Evolutionary conservation across 257 asterid species (phyloP), one percentile per base, ranked within the genome.

Genomic region (Coffea eugenioides): DNA sequence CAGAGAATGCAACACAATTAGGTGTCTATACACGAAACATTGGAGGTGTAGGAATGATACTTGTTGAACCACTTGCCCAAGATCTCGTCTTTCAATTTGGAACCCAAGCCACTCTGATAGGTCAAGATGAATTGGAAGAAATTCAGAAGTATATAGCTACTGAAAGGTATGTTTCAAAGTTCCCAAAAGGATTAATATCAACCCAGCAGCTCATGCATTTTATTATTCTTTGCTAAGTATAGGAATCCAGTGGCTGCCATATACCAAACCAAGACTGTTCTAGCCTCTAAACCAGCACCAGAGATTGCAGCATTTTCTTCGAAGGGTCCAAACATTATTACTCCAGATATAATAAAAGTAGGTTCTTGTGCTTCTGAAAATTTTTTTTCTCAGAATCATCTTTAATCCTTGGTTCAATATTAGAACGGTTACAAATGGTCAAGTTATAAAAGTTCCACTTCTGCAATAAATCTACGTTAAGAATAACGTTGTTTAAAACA

Each of bases 321-420:
- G 15, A 83, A 80, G 85, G 93, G 93, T 45, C 95, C 95, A 75
- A 89, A 88, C 71, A n/a, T 80, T 78, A 78, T 88, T 78, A 88
- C 83, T 62, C 91, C 95, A 41, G 93, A 89, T 77, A 82, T 91
- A 73, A 89, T 91, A 69, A 87, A 90, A 84, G 92, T 88, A 81
- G 2, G 79, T 46, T 34, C 20, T 52, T 52, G 57, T 14, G 20
- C 20, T 52, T 52, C 57, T 52, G 20, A 52, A 12, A 1, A 2
- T 0, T 39, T 39, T 52, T 12, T 13, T 14, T 16, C 20, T 13
- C 3, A 8, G 15, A 52, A 52, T 12, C 57, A 52, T 52, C 57
- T 52, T 52, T 52, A 52, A 52, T 52, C 57, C 15, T 11, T 52
- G 43, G 43, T 39, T 39, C 43, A 39, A 39, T 39, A 39, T 39